Conservation (phyloP, 768 basidiomycete species). For the Sporobolomyces roseus region DNA sequence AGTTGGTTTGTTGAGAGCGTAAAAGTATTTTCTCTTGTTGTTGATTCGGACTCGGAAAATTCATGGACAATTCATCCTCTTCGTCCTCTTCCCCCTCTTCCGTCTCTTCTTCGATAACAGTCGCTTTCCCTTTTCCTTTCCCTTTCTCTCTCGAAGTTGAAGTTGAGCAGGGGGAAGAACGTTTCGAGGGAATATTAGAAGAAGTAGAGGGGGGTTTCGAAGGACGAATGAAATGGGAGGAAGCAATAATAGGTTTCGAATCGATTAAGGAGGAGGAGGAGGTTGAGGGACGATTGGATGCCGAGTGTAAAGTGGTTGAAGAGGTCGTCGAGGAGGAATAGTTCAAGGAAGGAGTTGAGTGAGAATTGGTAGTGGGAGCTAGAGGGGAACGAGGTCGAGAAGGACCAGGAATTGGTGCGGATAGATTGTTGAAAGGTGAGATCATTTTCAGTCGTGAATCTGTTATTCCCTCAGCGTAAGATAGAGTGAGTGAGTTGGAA, state of each 20-base stretch:
- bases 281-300: background rate
- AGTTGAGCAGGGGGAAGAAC: background rate
- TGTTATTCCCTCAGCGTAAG: background rate
- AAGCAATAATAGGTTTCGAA: too few relatives aligned
- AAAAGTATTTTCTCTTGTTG: background rate
- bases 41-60: background rate
- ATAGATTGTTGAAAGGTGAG: background rate
- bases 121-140: constrained; percentile 6
- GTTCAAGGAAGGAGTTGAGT: background rate
- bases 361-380: constrained; percentile 5
- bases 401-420: background rate
- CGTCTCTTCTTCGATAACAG: background rate
- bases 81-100: constrained; percentile 10
- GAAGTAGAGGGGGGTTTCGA: background rate
- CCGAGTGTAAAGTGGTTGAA: too few relatives aligned
- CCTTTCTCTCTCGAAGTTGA: background rate
- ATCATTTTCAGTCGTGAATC: constrained; percentile 4
- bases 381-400: background rate
- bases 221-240: background rate
- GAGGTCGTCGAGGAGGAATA: background rate
- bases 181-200: too few relatives aligned
- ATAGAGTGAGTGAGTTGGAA: background rate
- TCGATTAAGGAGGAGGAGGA: background rate
- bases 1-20: too few relatives aligned
- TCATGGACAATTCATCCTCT: background rate